Evolutionary conservation across 106 monocot genomes (phyloP).

Genomic region (Dendrobium officinale): DNA sequence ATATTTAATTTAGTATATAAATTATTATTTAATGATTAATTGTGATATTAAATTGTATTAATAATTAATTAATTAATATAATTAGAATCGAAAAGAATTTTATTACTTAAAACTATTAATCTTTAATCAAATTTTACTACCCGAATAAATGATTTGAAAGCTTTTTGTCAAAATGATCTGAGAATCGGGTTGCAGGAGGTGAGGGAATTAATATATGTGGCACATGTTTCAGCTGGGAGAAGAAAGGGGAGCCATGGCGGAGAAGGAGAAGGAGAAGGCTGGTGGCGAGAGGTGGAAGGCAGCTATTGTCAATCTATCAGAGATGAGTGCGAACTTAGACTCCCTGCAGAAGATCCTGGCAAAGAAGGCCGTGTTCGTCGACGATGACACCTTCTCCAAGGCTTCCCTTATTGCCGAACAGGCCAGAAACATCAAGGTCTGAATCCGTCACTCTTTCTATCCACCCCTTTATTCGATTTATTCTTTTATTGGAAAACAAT

Average conservation of each 20-base stretch:
- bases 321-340: constrained; percentile 53
- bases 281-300: constrained; percentile 52
- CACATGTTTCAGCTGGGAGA: background rate
- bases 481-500: too few relatives aligned
- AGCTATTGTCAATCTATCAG: constrained; percentile 65
- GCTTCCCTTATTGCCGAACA: constrained; percentile 80
- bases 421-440: constrained; percentile 77
- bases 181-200: too few relatives aligned
- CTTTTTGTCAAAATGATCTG: too few relatives aligned
- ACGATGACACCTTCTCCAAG: constrained; percentile 82
- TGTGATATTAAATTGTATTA: too few relatives aligned
- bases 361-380: constrained; percentile 92
- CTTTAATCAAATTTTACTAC: too few relatives aligned
- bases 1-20: too few relatives aligned
- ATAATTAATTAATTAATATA: too few relatives aligned
- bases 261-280: constrained; percentile 25
- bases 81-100: too few relatives aligned
- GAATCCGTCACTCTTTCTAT: background rate
- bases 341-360: constrained; percentile 65
- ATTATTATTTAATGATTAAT: too few relatives aligned
- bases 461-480: background rate
- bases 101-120: too few relatives aligned
- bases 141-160: too few relatives aligned
- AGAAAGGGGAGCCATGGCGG: constrained; percentile 20
- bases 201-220: too few relatives aligned